A percentile compares a stretch with the other conserved stretches of the same genome.
Evolutionary conservation across 2,329 filamentous ascomycete genomes (phyloP).

Genomic region (Spiromastix sp.): DNA sequence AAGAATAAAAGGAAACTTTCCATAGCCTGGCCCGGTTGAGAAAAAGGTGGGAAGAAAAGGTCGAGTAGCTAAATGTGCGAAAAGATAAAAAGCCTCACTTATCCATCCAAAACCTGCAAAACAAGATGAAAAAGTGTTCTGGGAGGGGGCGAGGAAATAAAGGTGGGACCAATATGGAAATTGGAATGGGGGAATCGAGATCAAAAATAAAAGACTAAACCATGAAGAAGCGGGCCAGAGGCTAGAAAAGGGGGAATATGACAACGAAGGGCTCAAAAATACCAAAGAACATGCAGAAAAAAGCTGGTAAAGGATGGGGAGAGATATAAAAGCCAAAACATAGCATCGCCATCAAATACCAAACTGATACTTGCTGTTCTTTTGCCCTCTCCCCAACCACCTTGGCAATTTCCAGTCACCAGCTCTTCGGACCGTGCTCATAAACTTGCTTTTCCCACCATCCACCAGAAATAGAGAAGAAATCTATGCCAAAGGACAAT

Average conservation of each 20-base stretch:
- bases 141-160: too few species aligned
- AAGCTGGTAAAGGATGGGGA: neutral
- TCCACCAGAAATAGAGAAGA: too few species aligned
- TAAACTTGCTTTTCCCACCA: too few species aligned
- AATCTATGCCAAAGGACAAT: too few species aligned
- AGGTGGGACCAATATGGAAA: too few species aligned
- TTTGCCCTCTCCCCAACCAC: too few species aligned
- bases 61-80: too few species aligned
- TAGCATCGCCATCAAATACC: neutral
- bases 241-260: neutral
- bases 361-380: too few species aligned
- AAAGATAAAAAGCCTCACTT: conserved; percentile 23
- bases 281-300: conserved; percentile 1
- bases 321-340: conserved; percentile 1
- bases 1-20: conserved; percentile 13
- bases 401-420: too few species aligned
- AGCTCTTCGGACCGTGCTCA: too few species aligned
- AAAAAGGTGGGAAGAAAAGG: conserved; percentile 24
- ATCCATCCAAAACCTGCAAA: conserved; percentile 6
- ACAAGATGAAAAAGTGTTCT: too few species aligned
- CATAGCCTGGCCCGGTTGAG: conserved; percentile 4
- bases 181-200: too few species aligned
- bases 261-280: conserved; percentile 1
- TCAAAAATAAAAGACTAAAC: conserved; percentile 3
- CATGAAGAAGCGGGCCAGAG: conserved; percentile 1